These are phyloP conservation scores for Acer campestre DNA, from an alignment of 345 rosid genomes.

Conservation along the genomic window DNA sequence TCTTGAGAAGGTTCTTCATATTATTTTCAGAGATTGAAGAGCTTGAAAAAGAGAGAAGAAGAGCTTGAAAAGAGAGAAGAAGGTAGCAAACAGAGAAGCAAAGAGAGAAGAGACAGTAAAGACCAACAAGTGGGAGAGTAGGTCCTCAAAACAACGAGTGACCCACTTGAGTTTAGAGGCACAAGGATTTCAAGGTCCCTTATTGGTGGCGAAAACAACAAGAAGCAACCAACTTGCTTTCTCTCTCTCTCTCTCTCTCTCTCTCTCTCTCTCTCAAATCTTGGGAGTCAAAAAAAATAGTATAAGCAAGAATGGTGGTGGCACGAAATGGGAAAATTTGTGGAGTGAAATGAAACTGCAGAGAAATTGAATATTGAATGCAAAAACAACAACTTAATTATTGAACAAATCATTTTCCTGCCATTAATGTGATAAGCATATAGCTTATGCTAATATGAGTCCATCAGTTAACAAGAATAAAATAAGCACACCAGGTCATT, in stretches of 20 bases:
- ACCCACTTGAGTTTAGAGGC: conserved; percentile 42
- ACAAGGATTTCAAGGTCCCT: conserved; percentile 43
- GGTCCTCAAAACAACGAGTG: conserved; percentile 36
- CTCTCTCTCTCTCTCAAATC: background rate
- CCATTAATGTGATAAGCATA: too few species aligned
- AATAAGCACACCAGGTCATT: too few species aligned
- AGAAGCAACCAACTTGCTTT: conserved; percentile 15
- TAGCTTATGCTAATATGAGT: too few species aligned
- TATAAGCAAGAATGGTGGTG: background rate
- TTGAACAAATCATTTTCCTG: too few species aligned
- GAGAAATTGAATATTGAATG: background rate
- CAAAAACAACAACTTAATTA: background rate
- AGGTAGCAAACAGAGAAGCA: conserved; percentile 19
- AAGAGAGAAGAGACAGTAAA: conserved; percentile 32
- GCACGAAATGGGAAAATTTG: background rate
- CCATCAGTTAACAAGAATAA: too few species aligned
- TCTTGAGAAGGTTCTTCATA: conserved; percentile 92
- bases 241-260: conserved; percentile 19
- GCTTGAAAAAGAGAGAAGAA: conserved; percentile 16
- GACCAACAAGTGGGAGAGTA: conserved; percentile 50
- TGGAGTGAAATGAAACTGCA: background rate
- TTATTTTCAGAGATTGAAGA: conserved; percentile 32
- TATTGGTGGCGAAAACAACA: conserved; percentile 34
- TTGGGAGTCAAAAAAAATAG: background rate
- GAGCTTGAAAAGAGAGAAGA: too few species aligned